Evolutionary conservation across 306 rosid genomes (phyloP).

Genomic region (Cucumis hystrix): DNA sequence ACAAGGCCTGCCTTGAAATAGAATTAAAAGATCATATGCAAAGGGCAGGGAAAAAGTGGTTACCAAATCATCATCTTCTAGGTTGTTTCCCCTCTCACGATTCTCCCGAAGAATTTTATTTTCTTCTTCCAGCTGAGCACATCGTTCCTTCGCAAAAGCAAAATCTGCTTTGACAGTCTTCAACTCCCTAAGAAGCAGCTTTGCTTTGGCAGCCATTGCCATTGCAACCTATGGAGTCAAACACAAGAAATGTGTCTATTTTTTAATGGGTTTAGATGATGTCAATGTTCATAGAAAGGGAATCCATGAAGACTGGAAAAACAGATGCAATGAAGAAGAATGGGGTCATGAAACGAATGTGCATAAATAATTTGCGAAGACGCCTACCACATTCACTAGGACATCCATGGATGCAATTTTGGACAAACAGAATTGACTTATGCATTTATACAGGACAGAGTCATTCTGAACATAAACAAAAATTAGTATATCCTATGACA

Average conservation of each 20-base stretch:
- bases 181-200: slow-evolving; percentile 91
- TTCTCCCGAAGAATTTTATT: slow-evolving; percentile 75
- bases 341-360: background rate
- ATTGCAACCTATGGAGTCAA: slow-evolving; percentile 70
- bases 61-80: slow-evolving; percentile 96
- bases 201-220: slow-evolving; percentile 99
- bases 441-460: background rate
- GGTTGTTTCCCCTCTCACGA: slow-evolving; percentile 76
- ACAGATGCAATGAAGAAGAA: background rate
- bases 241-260: slow-evolving; percentile 1
- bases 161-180: slow-evolving; percentile 95
- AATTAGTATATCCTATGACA: background rate
- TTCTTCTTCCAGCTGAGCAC: slow-evolving; percentile 96
- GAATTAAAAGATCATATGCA: background rate
- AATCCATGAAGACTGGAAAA: background rate
- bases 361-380: background rate
- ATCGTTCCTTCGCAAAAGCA: slow-evolving; percentile 96
- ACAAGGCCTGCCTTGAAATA: background rate
- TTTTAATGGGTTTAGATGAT: background rate
- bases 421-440: background rate
- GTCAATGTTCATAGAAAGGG: background rate
- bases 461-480: too few relatives aligned
- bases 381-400: background rate
- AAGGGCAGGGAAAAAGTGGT: slow-evolving; percentile 1
- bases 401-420: background rate